Evolutionary conservation across 305 asterid species (phyloP), one percentile per base, ranked within the genome.

Genomic region (Salvia sclarea): DNA sequence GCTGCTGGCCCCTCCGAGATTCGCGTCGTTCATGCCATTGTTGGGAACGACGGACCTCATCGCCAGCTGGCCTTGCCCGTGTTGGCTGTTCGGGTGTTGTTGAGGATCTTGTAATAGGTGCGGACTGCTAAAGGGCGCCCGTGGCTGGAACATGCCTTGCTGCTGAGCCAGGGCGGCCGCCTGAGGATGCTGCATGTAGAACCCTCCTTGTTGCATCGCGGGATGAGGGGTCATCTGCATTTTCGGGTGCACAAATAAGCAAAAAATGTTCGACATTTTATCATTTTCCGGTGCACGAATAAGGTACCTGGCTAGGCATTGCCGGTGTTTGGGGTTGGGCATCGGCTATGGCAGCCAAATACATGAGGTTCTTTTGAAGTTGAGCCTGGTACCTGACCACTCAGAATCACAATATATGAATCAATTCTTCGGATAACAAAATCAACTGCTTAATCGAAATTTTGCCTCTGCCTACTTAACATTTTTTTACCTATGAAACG

Each of bases 311-410:
- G 28, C 83, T 81, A 47, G 94, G 87, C 82, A 87, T 74, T 44
- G 92, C 53, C 45, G 96, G 90, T 62, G 96, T 75, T 73, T 83
- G 98, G 18, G 95, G 97, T 63, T 90, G 98, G 64, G 96, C 95
- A 80, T 93, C 98, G 11, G 98, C 98, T 47, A 93, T 88, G 30
- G 98, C 97, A 53, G 98, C 98, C 78, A 93, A 87, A 82, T 93
- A 91, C 97, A 93, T 91, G 86, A 93, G 82, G 67, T 93, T 93
- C 83, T 87, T 88, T 66, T 93, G 98, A 45, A 93, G 96, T 67
- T 79, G 91, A 72, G 92, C 92, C 86, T 93, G 96, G 79, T 88
- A 93, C 82, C 98, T 93, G 41, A 72, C 52, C 56, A 53, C 53
- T 58, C 71, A 77, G 58, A 64, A 74, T 65, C 64, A 70, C 43